These are phyloP conservation scores for Aspergillus felis DNA, from an alignment of 2,329 filamentous ascomycete genomes.

Conservation along the genomic window DNA sequence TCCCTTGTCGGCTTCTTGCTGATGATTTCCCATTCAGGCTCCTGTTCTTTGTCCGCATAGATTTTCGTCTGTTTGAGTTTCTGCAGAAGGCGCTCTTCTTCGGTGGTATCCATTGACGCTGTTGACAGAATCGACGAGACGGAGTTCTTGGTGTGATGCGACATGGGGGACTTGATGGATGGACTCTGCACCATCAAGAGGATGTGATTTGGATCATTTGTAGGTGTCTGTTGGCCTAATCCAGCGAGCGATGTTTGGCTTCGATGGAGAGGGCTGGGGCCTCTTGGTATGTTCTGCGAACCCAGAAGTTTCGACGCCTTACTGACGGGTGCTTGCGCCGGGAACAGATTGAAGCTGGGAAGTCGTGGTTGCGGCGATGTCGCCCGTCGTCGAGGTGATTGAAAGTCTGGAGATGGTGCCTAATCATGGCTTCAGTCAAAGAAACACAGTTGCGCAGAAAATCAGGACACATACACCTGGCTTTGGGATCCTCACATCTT, in stretches of 20 bases:
- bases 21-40: conserved; percentile 23
- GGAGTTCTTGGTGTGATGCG: conserved; percentile 14
- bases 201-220: conserved; percentile 9
- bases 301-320: conserved; percentile 29
- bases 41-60: conserved; percentile 13
- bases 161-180: not conserved
- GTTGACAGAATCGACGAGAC: conserved; percentile 16
- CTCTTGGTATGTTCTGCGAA: conserved; percentile 28
- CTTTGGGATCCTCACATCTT: conserved; percentile 53
- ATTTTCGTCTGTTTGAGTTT: conserved; percentile 13
- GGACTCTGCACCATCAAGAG: conserved; percentile 7
- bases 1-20: conserved; percentile 10
- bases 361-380: conserved; percentile 36
- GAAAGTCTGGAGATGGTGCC: conserved; percentile 10
- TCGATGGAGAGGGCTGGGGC: conserved; percentile 22
- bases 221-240: conserved; percentile 11
- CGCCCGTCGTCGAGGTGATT: conserved; percentile 28
- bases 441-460: not conserved
- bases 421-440: conserved; percentile 2
- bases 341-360: conserved; percentile 39
- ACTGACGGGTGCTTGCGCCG: conserved; percentile 24
- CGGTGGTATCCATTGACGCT: conserved; percentile 10
- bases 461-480: conserved; percentile 32
- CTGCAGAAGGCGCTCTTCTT: conserved; percentile 14
- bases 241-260: conserved; percentile 16